phyloP scores from a whole-genome alignment of 2,329 filamentous ascomycete species.

The Talaromyces rugulosus region DNA sequence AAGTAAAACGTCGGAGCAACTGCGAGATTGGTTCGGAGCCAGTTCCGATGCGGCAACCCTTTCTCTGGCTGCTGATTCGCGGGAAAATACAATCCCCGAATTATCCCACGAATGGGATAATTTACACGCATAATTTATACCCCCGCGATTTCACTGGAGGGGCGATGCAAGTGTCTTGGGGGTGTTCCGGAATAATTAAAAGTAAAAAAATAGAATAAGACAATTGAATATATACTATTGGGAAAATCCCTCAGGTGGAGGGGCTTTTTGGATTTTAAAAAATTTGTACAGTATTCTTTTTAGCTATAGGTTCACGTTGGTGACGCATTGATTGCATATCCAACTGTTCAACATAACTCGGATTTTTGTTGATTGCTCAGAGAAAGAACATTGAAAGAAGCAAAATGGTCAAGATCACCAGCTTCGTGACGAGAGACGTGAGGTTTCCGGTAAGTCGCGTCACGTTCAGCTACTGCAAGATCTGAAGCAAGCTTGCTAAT shows the following conservation, averaged over 20 bases:
- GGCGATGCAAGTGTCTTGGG: not conserved
- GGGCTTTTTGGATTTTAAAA: not conserved
- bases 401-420: conserved; percentile 62
- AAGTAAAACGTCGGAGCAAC: not conserved
- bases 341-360: not conserved
- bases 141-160: not conserved
- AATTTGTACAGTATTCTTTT: not conserved
- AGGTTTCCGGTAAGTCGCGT: conserved; percentile 58
- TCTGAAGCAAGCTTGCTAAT: not conserved
- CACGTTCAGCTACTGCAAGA: not conserved
- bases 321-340: not conserved
- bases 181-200: not conserved
- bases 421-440: conserved; percentile 68
- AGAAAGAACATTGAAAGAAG: not conserved
- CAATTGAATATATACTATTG: not conserved
- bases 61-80: not conserved
- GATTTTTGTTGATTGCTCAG: not conserved
- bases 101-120: not conserved
- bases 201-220: not conserved
- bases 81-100: not conserved
- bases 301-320: not conserved
- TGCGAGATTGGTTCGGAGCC: not conserved
- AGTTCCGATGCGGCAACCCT: not conserved
- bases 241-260: not conserved
- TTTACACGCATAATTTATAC: not conserved